phyloP scores from a whole-genome alignment of 352 stramenopile genomes.

The Phytophthora hibernalis region DNA sequence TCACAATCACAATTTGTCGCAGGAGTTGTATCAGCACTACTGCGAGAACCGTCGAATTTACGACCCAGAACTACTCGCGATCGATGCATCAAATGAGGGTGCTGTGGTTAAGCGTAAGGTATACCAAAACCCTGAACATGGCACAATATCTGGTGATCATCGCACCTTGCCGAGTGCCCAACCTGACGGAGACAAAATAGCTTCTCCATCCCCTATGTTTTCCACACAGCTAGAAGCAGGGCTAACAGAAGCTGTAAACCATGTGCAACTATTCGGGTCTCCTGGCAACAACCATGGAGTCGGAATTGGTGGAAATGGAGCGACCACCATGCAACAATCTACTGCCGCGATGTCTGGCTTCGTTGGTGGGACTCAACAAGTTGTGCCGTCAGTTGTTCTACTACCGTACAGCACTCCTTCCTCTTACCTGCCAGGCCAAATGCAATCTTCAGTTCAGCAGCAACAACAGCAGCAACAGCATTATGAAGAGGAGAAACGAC shows the following conservation, averaged over 20 bases:
- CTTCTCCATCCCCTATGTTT: slow-evolving; percentile 19
- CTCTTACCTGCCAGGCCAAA: slow-evolving; percentile 21
- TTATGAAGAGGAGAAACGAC: slow-evolving; percentile 15
- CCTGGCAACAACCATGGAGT: slow-evolving; percentile 8
- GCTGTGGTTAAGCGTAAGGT: slow-evolving; percentile 36
- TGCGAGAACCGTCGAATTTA: slow-evolving; percentile 84
- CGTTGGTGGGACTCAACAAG: slow-evolving; percentile 12
- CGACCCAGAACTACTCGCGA: slow-evolving; percentile 69
- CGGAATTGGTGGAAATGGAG: slow-evolving; percentile 12
- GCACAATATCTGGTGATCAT: neutral
- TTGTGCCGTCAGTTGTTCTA: slow-evolving; percentile 43
- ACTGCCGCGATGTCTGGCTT: slow-evolving; percentile 7
- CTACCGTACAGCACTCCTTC: slow-evolving; percentile 35
- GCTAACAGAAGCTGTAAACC: slow-evolving; percentile 32
- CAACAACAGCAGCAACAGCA: slow-evolving; percentile 1
- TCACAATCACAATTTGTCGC: slow-evolving; percentile 86
- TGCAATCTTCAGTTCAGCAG: slow-evolving; percentile 23
- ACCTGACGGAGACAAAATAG: slow-evolving; percentile 1
- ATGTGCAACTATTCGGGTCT: slow-evolving; percentile 24
- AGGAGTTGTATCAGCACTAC: slow-evolving; percentile 77
- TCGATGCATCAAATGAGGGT: slow-evolving; percentile 51
- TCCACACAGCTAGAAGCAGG: slow-evolving; percentile 33
- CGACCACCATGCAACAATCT: slow-evolving; percentile 13
- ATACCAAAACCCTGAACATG: slow-evolving; percentile 4
- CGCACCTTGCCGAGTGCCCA: slow-evolving; percentile 6